Base-by-base conservation (phyloP, 306 rosid species). In the Acmispon strigosus region DNA sequence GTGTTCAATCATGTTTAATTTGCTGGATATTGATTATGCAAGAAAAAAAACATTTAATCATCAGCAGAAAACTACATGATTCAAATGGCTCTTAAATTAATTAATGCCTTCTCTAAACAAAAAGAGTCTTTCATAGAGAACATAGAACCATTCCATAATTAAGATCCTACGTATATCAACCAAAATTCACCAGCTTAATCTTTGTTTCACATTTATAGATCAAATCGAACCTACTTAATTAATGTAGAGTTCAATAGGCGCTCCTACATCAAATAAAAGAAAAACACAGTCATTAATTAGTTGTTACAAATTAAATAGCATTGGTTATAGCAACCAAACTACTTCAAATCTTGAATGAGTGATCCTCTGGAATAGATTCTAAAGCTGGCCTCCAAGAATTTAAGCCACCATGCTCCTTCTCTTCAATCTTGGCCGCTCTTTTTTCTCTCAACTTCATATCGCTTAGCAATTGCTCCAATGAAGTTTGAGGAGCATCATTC, bases 321-420 rank as follows among this genome's bases (percentile, higher is more conserved):
- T 41, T 50, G 57, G 7, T 50, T 1, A 4, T 2, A 43, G 36
- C 42, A 42, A 32, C 12, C 3, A 10, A 60, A 27, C 47, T 27
- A 69, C 59, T 69, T 70, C 47, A 43, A 6, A 32, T 32, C 37
- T 48, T 15, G 75, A 82, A 17, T 27, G 24, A 82, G 16, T 18
- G 18, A 56, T 84, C 85, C 75, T 91, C 96, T 11, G 92, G 82
- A 80, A 89, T 87, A 62, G 84, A 82, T 66, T 90, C 93, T 74
- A 88, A 81, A 78, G 41, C 78, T 56, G 96, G 96, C 49, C 76
- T 86, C 96, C 92, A 85, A 61, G 74, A 67, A 49, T 66, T 70
- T 0, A 51, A 47, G 53, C 54, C 75, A 10, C 49, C 70, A 5
- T 43, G 24, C 24, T 27, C 76, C 39, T 24, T 41, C 20, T 59